Conservation (phyloP, 164 flowering plant species). For the Sextonia rubra region DNA sequence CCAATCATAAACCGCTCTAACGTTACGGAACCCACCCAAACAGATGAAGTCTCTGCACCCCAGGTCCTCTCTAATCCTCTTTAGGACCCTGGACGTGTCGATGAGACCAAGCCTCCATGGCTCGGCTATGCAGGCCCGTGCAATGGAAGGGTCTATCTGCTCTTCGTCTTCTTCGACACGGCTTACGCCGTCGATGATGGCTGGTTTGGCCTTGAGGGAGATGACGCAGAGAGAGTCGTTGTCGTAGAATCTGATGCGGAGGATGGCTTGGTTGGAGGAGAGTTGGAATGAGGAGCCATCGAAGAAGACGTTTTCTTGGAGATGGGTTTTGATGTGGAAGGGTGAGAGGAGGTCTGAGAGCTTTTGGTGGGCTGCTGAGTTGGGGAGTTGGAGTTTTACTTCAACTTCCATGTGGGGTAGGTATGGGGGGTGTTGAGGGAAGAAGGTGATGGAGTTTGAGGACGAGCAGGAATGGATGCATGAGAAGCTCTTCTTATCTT, state of each 20-base stretch:
- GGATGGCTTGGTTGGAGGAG: constrained; percentile 46
- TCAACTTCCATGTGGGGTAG: constrained; percentile 51
- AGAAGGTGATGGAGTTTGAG: too few species aligned
- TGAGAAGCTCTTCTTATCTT: too few species aligned
- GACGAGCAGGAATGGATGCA: too few species aligned
- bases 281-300: constrained; percentile 44
- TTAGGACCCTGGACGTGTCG: constrained; percentile 31
- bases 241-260: constrained; percentile 75
- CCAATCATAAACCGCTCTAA: constrained; percentile 63
- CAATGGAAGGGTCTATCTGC: constrained; percentile 42
- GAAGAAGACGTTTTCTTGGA: constrained; percentile 74
- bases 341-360: constrained; percentile 57
- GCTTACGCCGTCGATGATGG: constrained; percentile 47
- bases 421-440: too few species aligned
- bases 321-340: constrained; percentile 47
- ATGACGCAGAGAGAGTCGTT: constrained; percentile 46
- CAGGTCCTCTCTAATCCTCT: constrained; percentile 48
- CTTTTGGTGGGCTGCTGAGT: constrained; percentile 51
- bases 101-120: constrained; percentile 34
- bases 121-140: constrained; percentile 50
- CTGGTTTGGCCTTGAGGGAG: constrained; percentile 61
- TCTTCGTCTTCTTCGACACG: constrained; percentile 71
- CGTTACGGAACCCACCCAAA: constrained; percentile 76
- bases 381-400: constrained; percentile 60
- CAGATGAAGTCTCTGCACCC: constrained; percentile 36